These are phyloP conservation scores for Lasiosphaeris hirsuta DNA, from an alignment of 495 filamentous ascomycete genomes.

Conservation along the genomic window DNA sequence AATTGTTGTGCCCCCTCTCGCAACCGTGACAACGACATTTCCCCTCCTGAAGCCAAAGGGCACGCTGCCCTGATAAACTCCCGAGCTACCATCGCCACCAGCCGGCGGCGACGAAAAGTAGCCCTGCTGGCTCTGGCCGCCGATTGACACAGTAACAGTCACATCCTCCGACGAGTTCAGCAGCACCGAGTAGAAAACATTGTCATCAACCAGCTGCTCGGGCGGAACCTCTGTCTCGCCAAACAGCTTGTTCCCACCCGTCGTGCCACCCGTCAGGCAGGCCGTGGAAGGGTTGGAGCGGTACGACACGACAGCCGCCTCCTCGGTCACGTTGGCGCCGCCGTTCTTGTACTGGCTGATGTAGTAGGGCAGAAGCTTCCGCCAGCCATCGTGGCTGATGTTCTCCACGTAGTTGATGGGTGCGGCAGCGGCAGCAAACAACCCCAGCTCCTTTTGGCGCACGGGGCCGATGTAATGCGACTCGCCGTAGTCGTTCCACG, in stretches of 20 bases:
- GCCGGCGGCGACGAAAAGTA: constrained; percentile 28
- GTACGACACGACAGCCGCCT: constrained; percentile 59
- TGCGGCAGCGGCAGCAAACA: constrained; percentile 38
- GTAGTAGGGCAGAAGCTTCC: constrained; percentile 53
- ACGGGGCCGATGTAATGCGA: constrained; percentile 60
- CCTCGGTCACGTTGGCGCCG: constrained; percentile 11
- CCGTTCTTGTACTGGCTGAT: constrained; percentile 54
- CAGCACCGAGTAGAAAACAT: constrained; percentile 39
- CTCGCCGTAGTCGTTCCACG: constrained; percentile 37
- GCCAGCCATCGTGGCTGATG: constrained; percentile 55
- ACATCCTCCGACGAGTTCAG: constrained; percentile 13
- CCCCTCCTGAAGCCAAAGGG: constrained; percentile 47
- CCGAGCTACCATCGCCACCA: constrained; percentile 25
- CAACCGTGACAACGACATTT: constrained; percentile 45
- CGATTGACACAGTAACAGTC: constrained; percentile 8
- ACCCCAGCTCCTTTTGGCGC: constrained; percentile 39
- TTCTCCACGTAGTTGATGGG: constrained; percentile 20
- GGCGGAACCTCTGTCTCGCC: background rate
- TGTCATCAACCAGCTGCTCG: constrained; percentile 28
- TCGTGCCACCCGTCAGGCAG: constrained; percentile 26
- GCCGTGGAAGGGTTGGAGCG: constrained; percentile 35
- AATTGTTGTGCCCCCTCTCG: constrained; percentile 1
- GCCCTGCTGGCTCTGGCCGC: constrained; percentile 14
- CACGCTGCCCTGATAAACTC: constrained; percentile 48
- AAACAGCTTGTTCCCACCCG: constrained; percentile 24